Conservation (phyloP, 2,329 filamentous ascomycete genomes). For the Ceratocystis cacaofunesta region DNA sequence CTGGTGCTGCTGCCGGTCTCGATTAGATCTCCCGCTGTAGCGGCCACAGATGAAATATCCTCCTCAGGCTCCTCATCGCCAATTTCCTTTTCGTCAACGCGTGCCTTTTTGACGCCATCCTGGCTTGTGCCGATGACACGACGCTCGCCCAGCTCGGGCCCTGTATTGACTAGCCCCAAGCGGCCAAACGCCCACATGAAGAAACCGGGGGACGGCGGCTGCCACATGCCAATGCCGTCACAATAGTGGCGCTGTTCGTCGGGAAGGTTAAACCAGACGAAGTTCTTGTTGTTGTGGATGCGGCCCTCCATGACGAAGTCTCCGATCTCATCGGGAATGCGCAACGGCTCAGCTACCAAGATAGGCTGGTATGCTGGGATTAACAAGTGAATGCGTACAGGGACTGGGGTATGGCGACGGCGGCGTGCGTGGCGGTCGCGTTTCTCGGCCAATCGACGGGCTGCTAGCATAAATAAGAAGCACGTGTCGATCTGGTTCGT, state of each 20-base stretch:
- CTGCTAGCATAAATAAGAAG: constrained; percentile 28
- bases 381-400: constrained; percentile 26
- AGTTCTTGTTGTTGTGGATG: constrained; percentile 27
- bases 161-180: constrained; percentile 21
- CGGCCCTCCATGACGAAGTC: constrained; percentile 28
- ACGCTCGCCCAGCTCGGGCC: constrained; percentile 19
- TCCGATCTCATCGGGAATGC: constrained; percentile 26
- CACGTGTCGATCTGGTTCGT: constrained; percentile 29
- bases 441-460: constrained; percentile 21
- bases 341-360: constrained; percentile 25
- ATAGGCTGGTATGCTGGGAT: constrained; percentile 29
- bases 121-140: constrained; percentile 22
- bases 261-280: constrained; percentile 28
- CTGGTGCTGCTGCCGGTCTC: constrained; percentile 7
- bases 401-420: constrained; percentile 20
- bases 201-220: constrained; percentile 22
- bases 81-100: constrained; percentile 15
- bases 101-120: constrained; percentile 14
- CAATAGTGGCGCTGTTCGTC: constrained; percentile 24
- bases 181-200: constrained; percentile 21
- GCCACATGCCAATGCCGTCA: constrained; percentile 24
- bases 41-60: neutral
- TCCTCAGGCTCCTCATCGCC: constrained; percentile 13
- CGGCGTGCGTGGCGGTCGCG: constrained; percentile 20
- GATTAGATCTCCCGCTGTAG: constrained; percentile 4